A percentile compares a stretch with the other conserved stretches of the same genome.
Conservation (phyloP, 75 land plant genomes). For the Isoetes taiwanensis region DNA sequence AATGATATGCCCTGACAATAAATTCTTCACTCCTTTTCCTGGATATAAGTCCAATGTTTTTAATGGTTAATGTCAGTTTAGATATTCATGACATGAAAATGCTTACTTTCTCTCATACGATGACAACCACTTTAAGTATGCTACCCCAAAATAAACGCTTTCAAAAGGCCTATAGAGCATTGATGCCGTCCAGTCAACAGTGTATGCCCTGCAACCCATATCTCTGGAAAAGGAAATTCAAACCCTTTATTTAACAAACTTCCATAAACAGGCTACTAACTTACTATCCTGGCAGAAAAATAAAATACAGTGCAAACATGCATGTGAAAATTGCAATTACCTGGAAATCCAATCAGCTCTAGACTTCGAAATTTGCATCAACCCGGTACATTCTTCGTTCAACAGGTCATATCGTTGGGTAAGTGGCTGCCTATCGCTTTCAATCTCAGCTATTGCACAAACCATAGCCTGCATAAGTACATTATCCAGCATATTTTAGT, state of each 20-base stretch:
- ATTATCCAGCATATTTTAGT: not conserved
- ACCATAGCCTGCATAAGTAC: constrained; percentile 49
- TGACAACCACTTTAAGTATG: constrained; percentile 74
- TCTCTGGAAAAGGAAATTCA: constrained; percentile 76
- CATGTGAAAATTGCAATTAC: no score
- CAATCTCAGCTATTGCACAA: constrained; percentile 90
- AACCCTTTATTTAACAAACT: no score
- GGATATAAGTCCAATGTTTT: not conserved
- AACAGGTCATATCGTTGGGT: constrained; percentile 38
- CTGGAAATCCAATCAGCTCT: constrained; percentile 70
- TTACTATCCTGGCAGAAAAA: not conserved
- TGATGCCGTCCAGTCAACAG: constrained; percentile 33
- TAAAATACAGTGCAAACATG: not conserved
- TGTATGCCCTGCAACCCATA: constrained; percentile 48
- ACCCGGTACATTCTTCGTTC: constrained; percentile 48
- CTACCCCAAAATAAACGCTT: constrained; percentile 74
- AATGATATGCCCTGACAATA: constrained; percentile 69
- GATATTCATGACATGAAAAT: not conserved
- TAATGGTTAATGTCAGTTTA: constrained; percentile 7
- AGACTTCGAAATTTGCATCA: constrained; percentile 64
- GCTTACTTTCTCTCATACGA: constrained; percentile 63
- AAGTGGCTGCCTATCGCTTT: constrained; percentile 67
- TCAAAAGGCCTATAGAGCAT: constrained; percentile 67
- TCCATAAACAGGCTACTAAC: no score
- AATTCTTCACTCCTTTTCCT: constrained; percentile 87